Evolutionary conservation across 306 rosid species (phyloP).

Genomic region (Trifolium subterraneum): DNA sequence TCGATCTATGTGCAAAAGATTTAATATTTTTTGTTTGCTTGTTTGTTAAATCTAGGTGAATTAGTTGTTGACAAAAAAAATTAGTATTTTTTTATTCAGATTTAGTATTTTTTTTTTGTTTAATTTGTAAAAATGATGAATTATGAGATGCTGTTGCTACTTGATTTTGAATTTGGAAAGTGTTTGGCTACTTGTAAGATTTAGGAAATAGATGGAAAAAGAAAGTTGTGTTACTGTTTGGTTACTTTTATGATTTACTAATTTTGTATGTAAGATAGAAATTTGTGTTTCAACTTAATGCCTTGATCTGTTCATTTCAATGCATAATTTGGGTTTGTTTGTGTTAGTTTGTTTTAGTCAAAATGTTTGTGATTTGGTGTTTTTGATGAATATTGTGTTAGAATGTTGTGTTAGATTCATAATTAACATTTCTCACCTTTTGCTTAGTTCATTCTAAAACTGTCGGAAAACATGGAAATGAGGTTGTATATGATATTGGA

Average conservation of each 20-base stretch:
- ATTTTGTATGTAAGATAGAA: conserved; percentile 25
- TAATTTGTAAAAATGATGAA: not conserved
- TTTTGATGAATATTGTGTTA: conserved; percentile 17
- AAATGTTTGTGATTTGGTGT: conserved; percentile 40
- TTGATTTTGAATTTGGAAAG: conserved; percentile 34
- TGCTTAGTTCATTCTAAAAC: conserved; percentile 10
- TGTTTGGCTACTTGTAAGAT: conserved; percentile 31
- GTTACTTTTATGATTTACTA: conserved; percentile 15
- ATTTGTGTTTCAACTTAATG: conserved; percentile 22
- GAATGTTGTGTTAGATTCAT: conserved; percentile 14
- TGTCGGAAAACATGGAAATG: conserved; percentile 63
- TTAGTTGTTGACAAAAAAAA: conserved; percentile 2
- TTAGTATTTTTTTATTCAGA: not conserved
- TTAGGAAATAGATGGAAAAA: conserved; percentile 16
- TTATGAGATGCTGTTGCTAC: not conserved
- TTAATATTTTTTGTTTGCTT: conserved; percentile 17
- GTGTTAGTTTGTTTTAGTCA: not conserved
- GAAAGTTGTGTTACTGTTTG: not conserved
- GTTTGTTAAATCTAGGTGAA: conserved; percentile 31
- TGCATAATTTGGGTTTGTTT: conserved; percentile 7
- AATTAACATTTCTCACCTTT: conserved; percentile 24
- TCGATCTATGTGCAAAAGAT: conserved; percentile 13
- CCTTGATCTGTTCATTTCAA: conserved; percentile 22
- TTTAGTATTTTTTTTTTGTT: not conserved
- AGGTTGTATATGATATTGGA: conserved; percentile 29